phyloP scores from a whole-genome alignment of 805 yeast species.

The Myxozyma vanderwaltii region DNA sequence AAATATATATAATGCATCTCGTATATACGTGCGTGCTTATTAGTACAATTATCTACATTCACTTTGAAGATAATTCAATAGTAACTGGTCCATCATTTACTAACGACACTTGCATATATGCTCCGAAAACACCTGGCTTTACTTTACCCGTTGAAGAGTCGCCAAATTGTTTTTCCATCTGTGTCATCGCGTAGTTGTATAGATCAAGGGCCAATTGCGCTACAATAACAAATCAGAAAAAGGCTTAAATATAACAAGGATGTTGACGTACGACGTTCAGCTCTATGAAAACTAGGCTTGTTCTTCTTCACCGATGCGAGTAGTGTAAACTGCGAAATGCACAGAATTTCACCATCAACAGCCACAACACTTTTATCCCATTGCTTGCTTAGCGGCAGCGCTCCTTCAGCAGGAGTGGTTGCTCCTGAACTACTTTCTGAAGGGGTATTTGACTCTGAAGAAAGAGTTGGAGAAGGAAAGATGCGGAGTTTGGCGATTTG shows the following conservation, averaged over 20 bases:
- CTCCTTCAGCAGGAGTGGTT: conserved; percentile 3
- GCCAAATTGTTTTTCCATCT: conserved; percentile 50
- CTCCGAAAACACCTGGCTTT: conserved; percentile 90
- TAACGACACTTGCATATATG: conserved; percentile 91
- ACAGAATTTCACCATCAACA: conserved; percentile 68
- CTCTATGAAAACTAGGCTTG: conserved; percentile 88
- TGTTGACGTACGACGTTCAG: conserved; percentile 71
- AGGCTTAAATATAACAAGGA: conserved; percentile 46
- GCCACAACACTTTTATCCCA: conserved; percentile 78
- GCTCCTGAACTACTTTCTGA: conserved; percentile 35
- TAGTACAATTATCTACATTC: background rate
- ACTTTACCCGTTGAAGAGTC: conserved; percentile 58
- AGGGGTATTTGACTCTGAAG: conserved; percentile 40
- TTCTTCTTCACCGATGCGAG: conserved; percentile 87
- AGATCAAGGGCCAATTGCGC: conserved; percentile 31
- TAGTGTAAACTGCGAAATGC: conserved; percentile 89
- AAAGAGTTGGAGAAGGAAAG: conserved; percentile 54
- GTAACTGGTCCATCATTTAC: conserved; percentile 95
- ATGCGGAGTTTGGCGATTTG: conserved; percentile 67
- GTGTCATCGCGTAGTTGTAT: conserved; percentile 51
- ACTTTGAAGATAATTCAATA: conserved; percentile 52
- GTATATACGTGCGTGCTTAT: no score
- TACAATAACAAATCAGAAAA: background rate
- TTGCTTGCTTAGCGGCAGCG: conserved; percentile 46
- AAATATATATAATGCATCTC: background rate